Evolutionary conservation across 371 early-diverging fungal species (phyloP), one percentile per base, ranked within the genome.

Genomic region (Lichtheimia ramosa): DNA sequence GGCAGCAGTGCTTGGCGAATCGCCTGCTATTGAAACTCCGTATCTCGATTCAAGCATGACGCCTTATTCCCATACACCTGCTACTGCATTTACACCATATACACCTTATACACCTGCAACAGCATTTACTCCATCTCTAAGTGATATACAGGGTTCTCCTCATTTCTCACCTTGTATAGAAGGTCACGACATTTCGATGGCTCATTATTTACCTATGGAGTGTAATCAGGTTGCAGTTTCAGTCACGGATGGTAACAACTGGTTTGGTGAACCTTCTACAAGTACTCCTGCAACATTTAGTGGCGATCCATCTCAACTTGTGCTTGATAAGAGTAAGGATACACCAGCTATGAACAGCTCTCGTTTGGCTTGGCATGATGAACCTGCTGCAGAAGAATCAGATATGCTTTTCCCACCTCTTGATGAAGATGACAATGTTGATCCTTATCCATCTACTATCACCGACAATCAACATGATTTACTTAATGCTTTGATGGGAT

Each of bases 391-490:
- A 10, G 28, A 52, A n/a, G 24, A 46, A 10, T 53, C 68, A 13
- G 66, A 75, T 21, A 54, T 48, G 40, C 73, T 75, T 23, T 75
- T 75, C 48, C 76, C 76, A 56, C 73, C 76, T 39, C 61, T 72
- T 24, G 50, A 66, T 58, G 61, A 66, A 10, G 74, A 68, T 8
- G 50, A 60, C 43, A 41, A 43, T 39, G 16, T 16, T 24, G 21
- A 25, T 40, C 34, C 46, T 27, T 28, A 43, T 55, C 43, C 28
- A 59, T 5, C 8, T 21, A 57, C 46, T 27, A 54, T 23, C 23
- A 16, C 5, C 16, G 59, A 20, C 14, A 21, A 54, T 8, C 21
- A 40, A 24, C 51, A 55, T 25, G 49, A 27, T 15, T 49, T 54
- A 28, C 48, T 58, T 21, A 20, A 50, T n/a, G 40, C 48, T 23